phyloP scores from a whole-genome alignment of 148 eudicot species.

The Drosera capensis region DNA sequence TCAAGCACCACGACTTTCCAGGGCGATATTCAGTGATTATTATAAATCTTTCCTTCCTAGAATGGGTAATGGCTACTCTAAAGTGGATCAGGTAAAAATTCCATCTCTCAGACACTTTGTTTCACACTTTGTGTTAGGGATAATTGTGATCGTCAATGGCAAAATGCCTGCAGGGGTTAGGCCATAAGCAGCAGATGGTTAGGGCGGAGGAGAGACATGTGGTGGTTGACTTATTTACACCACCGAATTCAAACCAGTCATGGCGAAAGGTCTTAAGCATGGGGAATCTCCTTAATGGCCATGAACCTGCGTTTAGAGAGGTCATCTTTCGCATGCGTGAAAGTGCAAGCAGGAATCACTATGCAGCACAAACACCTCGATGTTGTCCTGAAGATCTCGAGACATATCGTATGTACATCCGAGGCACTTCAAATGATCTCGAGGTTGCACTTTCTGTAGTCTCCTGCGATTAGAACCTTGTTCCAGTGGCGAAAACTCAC shows the following conservation, averaged over 20 bases:
- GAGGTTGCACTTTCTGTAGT: conserved; percentile 70
- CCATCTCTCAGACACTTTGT: too few species aligned
- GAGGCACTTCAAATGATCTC: conserved; percentile 80
- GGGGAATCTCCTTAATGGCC: conserved; percentile 93
- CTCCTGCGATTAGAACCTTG: conserved; percentile 73
- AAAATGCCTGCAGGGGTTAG: conserved; percentile 28
- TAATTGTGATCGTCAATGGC: too few species aligned
- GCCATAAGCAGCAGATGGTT: conserved; percentile 40
- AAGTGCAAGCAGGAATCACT: conserved; percentile 39
- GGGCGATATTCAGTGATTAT: conserved; percentile 50
- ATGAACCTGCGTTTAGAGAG: conserved; percentile 77
- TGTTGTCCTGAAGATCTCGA: conserved; percentile 36
- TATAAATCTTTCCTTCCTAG: conserved; percentile 44
- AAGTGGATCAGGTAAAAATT: conserved; percentile 30
- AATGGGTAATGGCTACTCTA: conserved; percentile 34
- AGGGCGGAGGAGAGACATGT: conserved; percentile 39
- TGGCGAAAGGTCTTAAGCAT: conserved; percentile 93
- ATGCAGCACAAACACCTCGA: conserved; percentile 26
- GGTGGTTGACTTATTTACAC: conserved; percentile 48
- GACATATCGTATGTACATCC: conserved; percentile 79
- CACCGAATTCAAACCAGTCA: conserved; percentile 74
- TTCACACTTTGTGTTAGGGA: too few species aligned
- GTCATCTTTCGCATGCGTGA: conserved; percentile 56
- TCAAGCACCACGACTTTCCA: conserved; percentile 47
- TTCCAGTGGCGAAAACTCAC: too few species aligned